Conservation (phyloP, 2,329 filamentous ascomycete species). For the Phialocephala subalpina region DNA sequence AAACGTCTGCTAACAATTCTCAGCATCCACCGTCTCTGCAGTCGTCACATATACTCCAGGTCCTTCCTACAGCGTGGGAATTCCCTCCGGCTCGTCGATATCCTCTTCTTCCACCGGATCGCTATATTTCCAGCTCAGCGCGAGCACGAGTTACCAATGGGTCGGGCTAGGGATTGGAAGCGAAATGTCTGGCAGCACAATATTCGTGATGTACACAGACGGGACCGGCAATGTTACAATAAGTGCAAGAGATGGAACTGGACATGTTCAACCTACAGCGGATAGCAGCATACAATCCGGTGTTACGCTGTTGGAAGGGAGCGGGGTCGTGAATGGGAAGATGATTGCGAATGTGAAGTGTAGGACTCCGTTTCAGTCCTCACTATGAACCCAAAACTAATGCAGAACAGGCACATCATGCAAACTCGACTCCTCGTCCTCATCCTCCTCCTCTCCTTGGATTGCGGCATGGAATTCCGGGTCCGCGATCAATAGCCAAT, state of each 20-base stretch:
- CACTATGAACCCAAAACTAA: neutral
- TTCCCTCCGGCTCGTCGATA: constrained; percentile 46
- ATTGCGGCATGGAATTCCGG: constrained; percentile 42
- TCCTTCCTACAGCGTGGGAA: constrained; percentile 36
- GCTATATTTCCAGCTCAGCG: constrained; percentile 64
- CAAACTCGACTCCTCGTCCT: constrained; percentile 28
- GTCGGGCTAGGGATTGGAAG: constrained; percentile 64
- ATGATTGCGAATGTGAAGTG: constrained; percentile 66
- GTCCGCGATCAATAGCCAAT: constrained; percentile 32
- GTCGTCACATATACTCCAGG: constrained; percentile 37
- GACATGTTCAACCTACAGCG: constrained; percentile 53
- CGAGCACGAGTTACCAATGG: constrained; percentile 61
- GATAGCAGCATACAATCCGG: constrained; percentile 49
- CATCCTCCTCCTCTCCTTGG: constrained; percentile 32
- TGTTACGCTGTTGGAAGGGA: constrained; percentile 59
- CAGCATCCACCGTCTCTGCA: constrained; percentile 10
- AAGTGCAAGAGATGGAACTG: constrained; percentile 54
- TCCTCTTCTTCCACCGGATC: constrained; percentile 58
- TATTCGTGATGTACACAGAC: constrained; percentile 66
- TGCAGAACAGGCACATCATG: constrained; percentile 37
- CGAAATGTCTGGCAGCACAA: constrained; percentile 62
- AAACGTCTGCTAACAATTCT: neutral
- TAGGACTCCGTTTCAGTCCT: constrained; percentile 36
- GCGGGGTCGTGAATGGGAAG: constrained; percentile 58
- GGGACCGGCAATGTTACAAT: constrained; percentile 61